Evolutionary conservation across 176 grass and related monocot species (phyloP), one percentile per base, ranked within the genome.

Genomic region (Stipa capillata): DNA sequence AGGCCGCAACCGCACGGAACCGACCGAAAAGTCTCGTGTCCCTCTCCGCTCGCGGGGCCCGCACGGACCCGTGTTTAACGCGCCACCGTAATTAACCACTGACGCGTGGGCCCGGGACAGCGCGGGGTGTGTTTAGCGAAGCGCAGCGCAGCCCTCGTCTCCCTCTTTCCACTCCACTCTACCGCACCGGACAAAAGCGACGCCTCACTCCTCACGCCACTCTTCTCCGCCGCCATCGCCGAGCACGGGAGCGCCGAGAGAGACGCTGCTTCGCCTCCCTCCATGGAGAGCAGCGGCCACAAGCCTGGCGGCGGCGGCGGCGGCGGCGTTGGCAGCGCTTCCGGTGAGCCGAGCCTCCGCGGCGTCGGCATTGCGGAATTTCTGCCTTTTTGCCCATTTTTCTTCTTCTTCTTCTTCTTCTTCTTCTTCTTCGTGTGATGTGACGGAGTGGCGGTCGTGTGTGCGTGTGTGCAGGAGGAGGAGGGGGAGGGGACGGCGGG

Each of bases 211-310:
- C 8, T 10, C 15, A 7, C 6, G 2, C 5, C 8, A 9, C 3
- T n/a, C 31, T 0, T 20, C 57, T 6, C 35, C 78, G 18, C 60
- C 86, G 75, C 75, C 69, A 56, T 69, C 28, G 41, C 24, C 25
- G 86, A 51, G 55, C 85, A 18, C 56, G 16, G 71, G 39, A 55
- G 12, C n/a, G n/a, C 32, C 47, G 2, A 1, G 34, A 28, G 0
- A 69, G 41, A 45, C 66, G n/a, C 37, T 24, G 64, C 77, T 29
- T 4, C 18, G 7, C 14, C 56, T 3, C 64, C 5, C 13, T 41
- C 20, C 76, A 89, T 89, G 87, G 82, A 89, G 35, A 76, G 41
- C 53, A 79, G 13, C 61, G 52, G 33, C 1, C 61, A 76, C 34
- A 89, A 29, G 69, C 61, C 65, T 21, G 49, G 37, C 45, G 27